Base-by-base conservation (phyloP, 306 rosid genomes). In the Ochetophila trinervis region DNA sequence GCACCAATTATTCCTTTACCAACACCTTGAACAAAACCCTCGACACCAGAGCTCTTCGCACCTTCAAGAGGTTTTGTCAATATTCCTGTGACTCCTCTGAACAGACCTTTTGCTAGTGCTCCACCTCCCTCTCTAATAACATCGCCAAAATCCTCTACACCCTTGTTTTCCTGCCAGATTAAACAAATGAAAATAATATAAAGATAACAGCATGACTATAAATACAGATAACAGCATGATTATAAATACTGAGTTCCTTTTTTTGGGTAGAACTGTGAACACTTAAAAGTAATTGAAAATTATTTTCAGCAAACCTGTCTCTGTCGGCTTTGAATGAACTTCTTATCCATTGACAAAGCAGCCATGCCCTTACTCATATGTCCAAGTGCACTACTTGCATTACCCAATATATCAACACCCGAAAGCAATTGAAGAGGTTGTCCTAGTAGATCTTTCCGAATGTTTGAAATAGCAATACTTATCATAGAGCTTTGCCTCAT, bases 321-420 rank as follows among this genome's bases (percentile, higher is more conserved):
- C 74, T 76, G 88, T 57, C 99, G 96, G 77, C 96, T 86, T 76
- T 93, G 99, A 76, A 93, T 93, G 84, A 93, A 93, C 80, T 93
- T 93, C 86, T 86, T 89, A 80, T 93, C 99, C 92, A 93, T 87
- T 47, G 99, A 93, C 73, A 93, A 82, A 23, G 97, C 97, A 76
- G 99, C 99, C 75, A 93, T 91, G 64, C 99, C 97, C 88, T 90
- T 93, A 65, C 99, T 93, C 99, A 93, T 93, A 78, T 93, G 97
- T 76, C 99, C 99, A 72, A 93, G 97, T 56, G 99, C 99, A 78
- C 99, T 93, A 56, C 99, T 93, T 65, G 99, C 99, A 79, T 93
- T 93, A 61, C 99, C 99, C 86, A 93, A 76, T 84, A 93, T 93
- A 80, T 93, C 97, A 23, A 93, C 97, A 66, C 99, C 99, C 6